Evolutionary conservation across 345 rosid genomes (phyloP).

Genomic region (Brassica carinata): DNA sequence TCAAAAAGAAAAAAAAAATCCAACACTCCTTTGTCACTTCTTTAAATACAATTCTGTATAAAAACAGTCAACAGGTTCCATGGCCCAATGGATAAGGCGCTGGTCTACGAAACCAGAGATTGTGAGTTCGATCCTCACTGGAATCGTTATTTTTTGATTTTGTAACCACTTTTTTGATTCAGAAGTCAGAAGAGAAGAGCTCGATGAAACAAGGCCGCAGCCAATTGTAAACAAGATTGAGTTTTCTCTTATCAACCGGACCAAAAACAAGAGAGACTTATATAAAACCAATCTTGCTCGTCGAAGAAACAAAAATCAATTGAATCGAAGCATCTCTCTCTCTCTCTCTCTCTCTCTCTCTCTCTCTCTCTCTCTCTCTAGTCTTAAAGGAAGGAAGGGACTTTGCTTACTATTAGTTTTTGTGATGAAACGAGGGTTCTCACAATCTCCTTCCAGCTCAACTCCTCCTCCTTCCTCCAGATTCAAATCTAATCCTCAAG

Average conservation of each 20-base stretch:
- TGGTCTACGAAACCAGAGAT: conserved; percentile 88
- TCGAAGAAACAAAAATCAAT: background rate
- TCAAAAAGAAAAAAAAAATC: too few species aligned
- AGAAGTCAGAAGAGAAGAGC: background rate
- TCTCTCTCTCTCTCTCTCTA: background rate
- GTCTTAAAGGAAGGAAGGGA: background rate
- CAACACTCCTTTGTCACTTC: too few species aligned
- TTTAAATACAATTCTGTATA: too few species aligned
- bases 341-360: conserved; percentile 3
- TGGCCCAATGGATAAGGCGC: conserved; percentile 95
- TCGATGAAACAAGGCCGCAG: conserved; percentile 10
- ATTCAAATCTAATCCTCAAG: conserved; percentile 67
- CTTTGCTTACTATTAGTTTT: background rate
- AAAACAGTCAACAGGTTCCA: conserved; percentile 23
- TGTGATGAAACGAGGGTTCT: conserved; percentile 73
- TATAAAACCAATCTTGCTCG: conserved; percentile 2
- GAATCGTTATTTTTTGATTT: too few species aligned
- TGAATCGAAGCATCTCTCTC: conserved; percentile 11
- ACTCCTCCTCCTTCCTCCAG: conserved; percentile 66
- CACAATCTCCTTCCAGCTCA: conserved; percentile 64
- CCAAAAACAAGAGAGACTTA: too few species aligned
- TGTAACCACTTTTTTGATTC: too few species aligned
- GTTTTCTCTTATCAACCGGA: background rate
- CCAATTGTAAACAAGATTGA: background rate
- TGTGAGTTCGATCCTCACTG: conserved; percentile 85